Evolutionary conservation across 495 filamentous ascomycete genomes (phyloP).

Genomic region (Astrocystis sublimbata): DNA sequence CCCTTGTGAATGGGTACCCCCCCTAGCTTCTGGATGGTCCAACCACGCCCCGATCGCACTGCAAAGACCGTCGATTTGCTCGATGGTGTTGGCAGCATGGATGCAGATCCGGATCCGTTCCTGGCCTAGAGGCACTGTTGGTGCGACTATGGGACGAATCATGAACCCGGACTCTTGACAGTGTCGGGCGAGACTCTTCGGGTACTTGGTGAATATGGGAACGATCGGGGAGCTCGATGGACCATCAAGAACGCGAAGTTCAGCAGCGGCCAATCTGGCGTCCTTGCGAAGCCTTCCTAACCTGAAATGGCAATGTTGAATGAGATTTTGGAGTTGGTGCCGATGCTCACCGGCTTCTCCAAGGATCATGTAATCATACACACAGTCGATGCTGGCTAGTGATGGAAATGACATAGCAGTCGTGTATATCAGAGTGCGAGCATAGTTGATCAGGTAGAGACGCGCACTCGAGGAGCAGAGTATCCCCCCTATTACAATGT

Average conservation of each 20-base stretch:
- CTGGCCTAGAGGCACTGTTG: slow-evolving; percentile 54
- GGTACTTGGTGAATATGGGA: slow-evolving; percentile 44
- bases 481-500: slow-evolving; percentile 38
- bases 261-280: slow-evolving; percentile 5
- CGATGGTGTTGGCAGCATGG: slow-evolving; percentile 52
- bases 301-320: slow-evolving; percentile 29
- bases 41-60: slow-evolving; percentile 46
- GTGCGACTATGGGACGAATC: slow-evolving; percentile 56
- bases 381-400: slow-evolving; percentile 49
- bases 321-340: slow-evolving; percentile 26
- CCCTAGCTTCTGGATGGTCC: background rate
- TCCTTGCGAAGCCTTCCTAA: slow-evolving; percentile 20
- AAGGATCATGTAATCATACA: slow-evolving; percentile 51
- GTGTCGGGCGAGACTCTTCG: slow-evolving; percentile 50
- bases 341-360: slow-evolving; percentile 43
- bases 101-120: slow-evolving; percentile 56
- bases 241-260: slow-evolving; percentile 27
- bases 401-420: slow-evolving; percentile 58
- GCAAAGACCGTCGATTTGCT: slow-evolving; percentile 47
- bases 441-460: slow-evolving; percentile 65
- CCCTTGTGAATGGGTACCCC: background rate
- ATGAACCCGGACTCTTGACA: slow-evolving; percentile 54
- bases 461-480: slow-evolving; percentile 51
- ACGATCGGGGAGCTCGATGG: slow-evolving; percentile 43
- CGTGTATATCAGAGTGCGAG: slow-evolving; percentile 61